Conservation (phyloP, 148 eudicot genomes). For the Diospyros lotus region DNA sequence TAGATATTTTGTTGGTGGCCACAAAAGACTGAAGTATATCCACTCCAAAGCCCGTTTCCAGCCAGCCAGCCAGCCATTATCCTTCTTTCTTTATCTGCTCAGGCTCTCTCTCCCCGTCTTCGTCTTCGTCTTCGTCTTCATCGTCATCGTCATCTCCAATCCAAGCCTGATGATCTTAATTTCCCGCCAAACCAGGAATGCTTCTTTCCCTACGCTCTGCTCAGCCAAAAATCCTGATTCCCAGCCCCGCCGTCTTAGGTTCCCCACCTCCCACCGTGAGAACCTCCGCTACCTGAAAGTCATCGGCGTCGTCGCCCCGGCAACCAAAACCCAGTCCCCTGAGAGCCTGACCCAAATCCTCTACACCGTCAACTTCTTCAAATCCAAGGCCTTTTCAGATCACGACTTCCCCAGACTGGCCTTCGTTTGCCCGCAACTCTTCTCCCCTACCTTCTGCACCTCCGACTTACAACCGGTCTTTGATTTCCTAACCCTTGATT, state of each 20-base stretch:
- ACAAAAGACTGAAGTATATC: too few species aligned
- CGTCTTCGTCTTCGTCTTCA: too few species aligned
- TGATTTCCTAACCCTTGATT: conserved; percentile 32
- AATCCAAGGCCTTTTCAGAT: conserved; percentile 51
- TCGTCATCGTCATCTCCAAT: too few species aligned
- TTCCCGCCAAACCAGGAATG: conserved; percentile 13
- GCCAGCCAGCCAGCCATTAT: too few species aligned
- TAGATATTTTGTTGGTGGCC: too few species aligned
- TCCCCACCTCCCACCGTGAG: conserved; percentile 28
- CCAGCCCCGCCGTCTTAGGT: conserved; percentile 16
- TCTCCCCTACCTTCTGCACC: conserved; percentile 35
- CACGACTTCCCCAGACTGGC: conserved; percentile 41
- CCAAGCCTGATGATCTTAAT: not conserved
- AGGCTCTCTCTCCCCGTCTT: too few species aligned
- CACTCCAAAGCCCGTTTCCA: too few species aligned
- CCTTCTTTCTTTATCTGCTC: too few species aligned
- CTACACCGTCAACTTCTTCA: conserved; percentile 38
- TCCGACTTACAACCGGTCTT: conserved; percentile 39
- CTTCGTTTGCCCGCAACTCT: conserved; percentile 39
- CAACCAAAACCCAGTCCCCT: conserved; percentile 34
- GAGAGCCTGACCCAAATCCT: conserved; percentile 34
- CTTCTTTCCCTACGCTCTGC: conserved; percentile 20
- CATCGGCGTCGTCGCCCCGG: conserved; percentile 32
- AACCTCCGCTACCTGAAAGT: conserved; percentile 42
- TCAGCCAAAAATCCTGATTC: conserved; percentile 8